Percentiles rank a stretch among this genome's conserved stretches.
These are phyloP conservation scores for Zarea fungicola DNA, from an alignment of 2,329 filamentous ascomycete species.

Conservation along the genomic window DNA sequence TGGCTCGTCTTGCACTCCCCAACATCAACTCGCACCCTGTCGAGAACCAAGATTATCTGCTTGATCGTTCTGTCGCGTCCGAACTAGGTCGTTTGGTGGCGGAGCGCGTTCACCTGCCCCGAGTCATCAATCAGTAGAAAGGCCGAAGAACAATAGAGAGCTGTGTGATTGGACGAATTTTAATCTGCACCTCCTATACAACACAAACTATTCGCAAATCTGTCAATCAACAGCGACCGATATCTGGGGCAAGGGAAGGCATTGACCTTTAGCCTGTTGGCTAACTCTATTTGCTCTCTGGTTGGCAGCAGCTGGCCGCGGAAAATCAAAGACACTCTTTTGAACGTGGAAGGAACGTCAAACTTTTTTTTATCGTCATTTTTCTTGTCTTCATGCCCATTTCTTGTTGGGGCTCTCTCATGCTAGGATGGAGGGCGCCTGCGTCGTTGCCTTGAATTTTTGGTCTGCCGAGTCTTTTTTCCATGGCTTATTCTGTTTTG, in stretches of 20 bases:
- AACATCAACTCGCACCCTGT: neutral
- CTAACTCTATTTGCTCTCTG: too few relatives aligned
- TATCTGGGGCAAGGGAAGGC: too few relatives aligned
- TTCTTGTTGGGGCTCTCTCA: neutral
- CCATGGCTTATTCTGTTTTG: conserved; percentile 1
- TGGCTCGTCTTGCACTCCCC: conserved; percentile 11
- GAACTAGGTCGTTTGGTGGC: conserved; percentile 16
- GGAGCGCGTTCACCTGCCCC: conserved; percentile 22
- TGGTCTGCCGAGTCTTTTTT: neutral
- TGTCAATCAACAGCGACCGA: too few relatives aligned
- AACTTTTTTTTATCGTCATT: neutral
- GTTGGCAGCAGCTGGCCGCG: too few relatives aligned
- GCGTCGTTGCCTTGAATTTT: neutral
- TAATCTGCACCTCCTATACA: too few relatives aligned
- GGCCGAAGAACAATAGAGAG: neutral
- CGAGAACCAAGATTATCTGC: conserved; percentile 15
- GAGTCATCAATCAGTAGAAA: conserved; percentile 17
- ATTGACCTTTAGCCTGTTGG: too few relatives aligned
- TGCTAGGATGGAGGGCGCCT: neutral
- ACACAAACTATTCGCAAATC: too few relatives aligned
- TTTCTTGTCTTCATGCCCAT: neutral
- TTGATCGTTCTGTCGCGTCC: too few relatives aligned
- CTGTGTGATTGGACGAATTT: too few relatives aligned
- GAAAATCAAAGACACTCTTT: neutral
- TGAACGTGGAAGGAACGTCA: neutral